Evolutionary conservation across 345 rosid species (phyloP).

Genomic region (Eutrema japonicum): DNA sequence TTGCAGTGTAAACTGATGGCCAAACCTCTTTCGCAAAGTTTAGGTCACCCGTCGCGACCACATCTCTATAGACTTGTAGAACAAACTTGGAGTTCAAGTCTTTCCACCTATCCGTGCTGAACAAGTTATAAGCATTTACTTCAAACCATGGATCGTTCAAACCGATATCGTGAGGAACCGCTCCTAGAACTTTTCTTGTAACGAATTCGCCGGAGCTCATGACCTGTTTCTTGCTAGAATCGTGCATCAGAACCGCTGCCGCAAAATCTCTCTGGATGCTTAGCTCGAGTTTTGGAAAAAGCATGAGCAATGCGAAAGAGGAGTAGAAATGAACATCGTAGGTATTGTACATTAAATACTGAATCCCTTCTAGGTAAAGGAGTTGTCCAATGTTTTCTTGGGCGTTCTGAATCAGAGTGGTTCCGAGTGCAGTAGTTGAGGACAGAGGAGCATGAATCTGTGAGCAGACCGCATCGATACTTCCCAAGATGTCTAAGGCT

Average conservation of each 20-base stretch:
- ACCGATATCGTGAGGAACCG: constrained; percentile 81
- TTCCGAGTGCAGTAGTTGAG: constrained; percentile 71
- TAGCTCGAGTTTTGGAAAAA: constrained; percentile 75
- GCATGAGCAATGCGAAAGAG: constrained; percentile 73
- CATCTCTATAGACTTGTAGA: constrained; percentile 74
- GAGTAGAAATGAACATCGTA: constrained; percentile 87
- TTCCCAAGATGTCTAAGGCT: constrained; percentile 66
- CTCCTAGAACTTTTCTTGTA: constrained; percentile 60
- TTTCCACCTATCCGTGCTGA: constrained; percentile 69
- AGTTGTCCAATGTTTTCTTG: constrained; percentile 90
- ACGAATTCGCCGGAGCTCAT: constrained; percentile 62
- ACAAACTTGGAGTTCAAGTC: constrained; percentile 82
- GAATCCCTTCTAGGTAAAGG: constrained; percentile 75
- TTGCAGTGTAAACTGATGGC: constrained; percentile 74
- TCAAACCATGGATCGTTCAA: constrained; percentile 75
- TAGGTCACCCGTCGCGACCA: constrained; percentile 66
- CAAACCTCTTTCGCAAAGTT: constrained; percentile 67
- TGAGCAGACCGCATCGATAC: constrained; percentile 70
- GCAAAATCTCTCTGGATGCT: constrained; percentile 86
- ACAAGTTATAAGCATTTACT: constrained; percentile 69
- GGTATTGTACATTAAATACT: constrained; percentile 76
- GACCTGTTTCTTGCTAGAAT: constrained; percentile 58
- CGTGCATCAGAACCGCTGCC: constrained; percentile 70
- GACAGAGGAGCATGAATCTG: constrained; percentile 57
- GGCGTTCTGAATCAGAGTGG: constrained; percentile 60